Evolutionary conservation across 2,329 filamentous ascomycete species (phyloP).

Genomic region (Fusarium palustre): DNA sequence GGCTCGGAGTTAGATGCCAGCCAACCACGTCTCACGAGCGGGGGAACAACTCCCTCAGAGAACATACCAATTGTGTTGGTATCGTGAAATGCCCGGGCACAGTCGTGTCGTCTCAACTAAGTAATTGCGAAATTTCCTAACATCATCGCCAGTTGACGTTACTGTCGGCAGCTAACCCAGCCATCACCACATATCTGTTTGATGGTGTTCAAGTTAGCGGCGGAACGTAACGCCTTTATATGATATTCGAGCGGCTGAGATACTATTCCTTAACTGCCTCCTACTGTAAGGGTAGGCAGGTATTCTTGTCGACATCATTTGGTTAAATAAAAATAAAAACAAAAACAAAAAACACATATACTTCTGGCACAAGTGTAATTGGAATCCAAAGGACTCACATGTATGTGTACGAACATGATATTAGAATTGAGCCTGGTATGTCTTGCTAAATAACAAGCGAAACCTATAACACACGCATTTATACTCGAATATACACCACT

Average conservation of each 20-base stretch:
- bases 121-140: background rate
- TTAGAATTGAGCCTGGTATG: background rate
- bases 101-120: conserved; percentile 16
- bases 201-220: conserved; percentile 19
- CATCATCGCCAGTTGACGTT: background rate
- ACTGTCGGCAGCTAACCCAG: background rate
- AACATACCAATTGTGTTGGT: background rate
- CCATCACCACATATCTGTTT: background rate
- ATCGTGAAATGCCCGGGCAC: conserved; percentile 14
- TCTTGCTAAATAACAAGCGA: background rate
- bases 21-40: conserved; percentile 27
- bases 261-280: background rate
- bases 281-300: background rate
- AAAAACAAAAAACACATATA: background rate
- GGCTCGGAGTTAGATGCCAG: conserved; percentile 3
- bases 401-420: background rate
- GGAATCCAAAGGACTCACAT: background rate
- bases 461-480: background rate
- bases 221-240: conserved; percentile 43
- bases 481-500: conserved; percentile 18
- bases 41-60: background rate
- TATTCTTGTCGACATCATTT: background rate
- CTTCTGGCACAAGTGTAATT: background rate
- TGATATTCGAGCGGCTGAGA: background rate
- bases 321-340: background rate